Evolutionary conservation across 2,329 filamentous ascomycete species (phyloP).

Genomic region (Penicillium sp.): DNA sequence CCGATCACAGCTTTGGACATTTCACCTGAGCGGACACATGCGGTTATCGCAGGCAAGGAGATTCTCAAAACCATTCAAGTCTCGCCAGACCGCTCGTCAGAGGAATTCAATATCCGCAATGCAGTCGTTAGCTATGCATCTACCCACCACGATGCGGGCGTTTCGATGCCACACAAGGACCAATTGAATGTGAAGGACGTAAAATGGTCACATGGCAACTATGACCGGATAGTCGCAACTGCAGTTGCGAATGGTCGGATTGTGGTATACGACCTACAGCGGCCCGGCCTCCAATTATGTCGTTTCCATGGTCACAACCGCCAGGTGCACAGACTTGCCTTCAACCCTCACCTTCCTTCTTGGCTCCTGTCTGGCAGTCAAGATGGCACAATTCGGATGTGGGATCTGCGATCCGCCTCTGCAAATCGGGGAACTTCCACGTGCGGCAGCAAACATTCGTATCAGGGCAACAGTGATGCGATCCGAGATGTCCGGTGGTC

Average conservation of each 20-base stretch:
- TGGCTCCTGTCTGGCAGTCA: slow-evolving; percentile 64
- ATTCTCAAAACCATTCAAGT: slow-evolving; percentile 65
- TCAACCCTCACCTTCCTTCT: slow-evolving; percentile 61
- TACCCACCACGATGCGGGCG: slow-evolving; percentile 48
- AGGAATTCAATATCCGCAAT: slow-evolving; percentile 63
- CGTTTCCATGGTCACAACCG: slow-evolving; percentile 63
- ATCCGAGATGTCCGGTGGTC: slow-evolving; percentile 66
- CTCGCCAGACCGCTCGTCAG: slow-evolving; percentile 55
- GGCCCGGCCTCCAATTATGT: slow-evolving; percentile 59
- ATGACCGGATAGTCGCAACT: slow-evolving; percentile 60
- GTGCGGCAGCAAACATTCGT: slow-evolving; percentile 56
- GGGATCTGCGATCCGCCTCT: slow-evolving; percentile 59
- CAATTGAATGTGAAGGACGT: slow-evolving; percentile 64
- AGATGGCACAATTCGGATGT: slow-evolving; percentile 62
- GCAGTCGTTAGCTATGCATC: slow-evolving; percentile 58
- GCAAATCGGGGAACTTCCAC: slow-evolving; percentile 49
- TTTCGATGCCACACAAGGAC: slow-evolving; percentile 54
- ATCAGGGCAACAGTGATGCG: slow-evolving; percentile 58
- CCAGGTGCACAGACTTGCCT: slow-evolving; percentile 64
- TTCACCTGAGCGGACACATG: slow-evolving; percentile 62
- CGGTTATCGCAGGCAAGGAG: slow-evolving; percentile 63
- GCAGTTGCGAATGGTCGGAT: slow-evolving; percentile 65
- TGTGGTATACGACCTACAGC: slow-evolving; percentile 63
- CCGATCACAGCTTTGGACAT: slow-evolving; percentile 63
- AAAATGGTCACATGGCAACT: slow-evolving; percentile 64